Base-by-base conservation (phyloP, 192 early-diverging fungal species). In the Coemansia sp. region DNA sequence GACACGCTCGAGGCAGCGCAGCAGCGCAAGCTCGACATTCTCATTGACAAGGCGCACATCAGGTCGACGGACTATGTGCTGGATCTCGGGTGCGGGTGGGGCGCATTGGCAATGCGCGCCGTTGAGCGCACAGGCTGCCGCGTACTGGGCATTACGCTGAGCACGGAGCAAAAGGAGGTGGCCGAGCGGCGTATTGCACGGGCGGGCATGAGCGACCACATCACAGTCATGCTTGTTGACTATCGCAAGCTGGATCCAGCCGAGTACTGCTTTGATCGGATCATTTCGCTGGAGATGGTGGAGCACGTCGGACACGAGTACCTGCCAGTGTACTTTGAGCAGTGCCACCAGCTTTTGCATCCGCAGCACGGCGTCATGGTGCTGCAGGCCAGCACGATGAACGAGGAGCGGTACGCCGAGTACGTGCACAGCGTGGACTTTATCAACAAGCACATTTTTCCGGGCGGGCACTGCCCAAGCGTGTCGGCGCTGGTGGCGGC, bases 371-470 rank as follows among this genome's bases (percentile, higher is more conserved):
- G 87, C 15, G 64, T 87, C 27, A 64, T 88, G 49, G 86, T 83
- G 15, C 66, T 90, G 31, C 89, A 91, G 70, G 86, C 85, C 27
- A 92, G 89, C 70, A 87, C 88, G 4, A 90, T 92, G 84, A 89
- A 89, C 25, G 90, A 92, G 32, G 73, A 81, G 58, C 76, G 89
- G 22, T 89, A 89, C 60, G 76, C 77, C 53, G 67, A 76, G 36
- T 92, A 92, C 66, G 65, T 73, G 25, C 70, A 68, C 53, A 74
- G 76, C 19, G 77, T 84, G 11, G 90, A 92, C 74, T 89, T 89
- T 74, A 92, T 92, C 63, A 84, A 89, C 57, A 88, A 89, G 76
- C 85, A 92, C 73, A 92, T 92, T 35, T 92, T 92, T 67, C 91
- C 91, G 14, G 91, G 91, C 45, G 89, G 89, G 0, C 89, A 91